phyloP scores from a whole-genome alignment of 208 protist species.

The Trypanosoma scelopori region DNA sequence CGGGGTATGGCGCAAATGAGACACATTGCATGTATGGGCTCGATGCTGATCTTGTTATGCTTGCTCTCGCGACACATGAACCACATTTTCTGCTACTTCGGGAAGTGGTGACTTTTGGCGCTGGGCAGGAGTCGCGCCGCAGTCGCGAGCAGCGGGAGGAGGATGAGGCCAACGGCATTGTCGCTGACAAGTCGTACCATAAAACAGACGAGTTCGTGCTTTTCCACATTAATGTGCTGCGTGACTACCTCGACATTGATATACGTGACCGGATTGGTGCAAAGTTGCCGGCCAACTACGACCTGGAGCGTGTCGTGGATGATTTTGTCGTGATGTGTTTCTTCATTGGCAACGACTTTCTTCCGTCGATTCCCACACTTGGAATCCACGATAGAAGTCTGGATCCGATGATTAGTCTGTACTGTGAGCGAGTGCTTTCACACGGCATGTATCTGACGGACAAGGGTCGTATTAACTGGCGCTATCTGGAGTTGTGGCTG shows the following conservation, averaged over 20 bases:
- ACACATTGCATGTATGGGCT: slow-evolving; percentile 98
- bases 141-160: slow-evolving; percentile 77
- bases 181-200: slow-evolving; percentile 76
- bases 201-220: slow-evolving; percentile 89
- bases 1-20: slow-evolving; percentile 94
- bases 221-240: slow-evolving; percentile 92
- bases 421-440: slow-evolving; percentile 69
- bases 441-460: slow-evolving; percentile 77
- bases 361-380: slow-evolving; percentile 95
- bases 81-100: slow-evolving; percentile 97
- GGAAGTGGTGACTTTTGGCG: slow-evolving; percentile 92
- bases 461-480: slow-evolving; percentile 76
- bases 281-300: slow-evolving; percentile 28
- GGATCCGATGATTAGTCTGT: slow-evolving; percentile 82
- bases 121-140: slow-evolving; percentile 46
- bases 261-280: slow-evolving; percentile 46
- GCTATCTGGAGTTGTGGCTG: slow-evolving; percentile 68
- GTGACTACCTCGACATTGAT: slow-evolving; percentile 95
- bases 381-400: slow-evolving; percentile 95
- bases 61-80: slow-evolving; percentile 96
- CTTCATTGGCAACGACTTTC: slow-evolving; percentile 99
- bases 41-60: slow-evolving; percentile 98
- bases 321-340: slow-evolving; percentile 98
- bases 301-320: slow-evolving; percentile 95
- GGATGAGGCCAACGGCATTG: slow-evolving; percentile 75